These are phyloP conservation scores for Pseudogymnoascus pannorum DNA, from an alignment of 2,329 filamentous ascomycete species.

Conservation along the genomic window DNA sequence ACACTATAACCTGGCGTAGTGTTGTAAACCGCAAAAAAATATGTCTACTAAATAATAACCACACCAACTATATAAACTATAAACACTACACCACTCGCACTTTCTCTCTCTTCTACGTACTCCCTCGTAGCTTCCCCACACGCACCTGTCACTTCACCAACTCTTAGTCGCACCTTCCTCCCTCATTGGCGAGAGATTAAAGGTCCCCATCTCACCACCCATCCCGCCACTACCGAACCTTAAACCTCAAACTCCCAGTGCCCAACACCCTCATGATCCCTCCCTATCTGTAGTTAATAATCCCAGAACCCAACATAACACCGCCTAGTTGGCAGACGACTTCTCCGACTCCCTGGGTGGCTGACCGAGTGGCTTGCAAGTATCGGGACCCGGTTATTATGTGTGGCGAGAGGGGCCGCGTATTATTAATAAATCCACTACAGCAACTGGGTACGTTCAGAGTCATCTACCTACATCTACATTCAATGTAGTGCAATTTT, in stretches of 20 bases:
- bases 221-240: background rate
- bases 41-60: background rate
- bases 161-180: background rate
- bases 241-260: background rate
- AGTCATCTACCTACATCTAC: no score
- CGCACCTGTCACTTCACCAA: background rate
- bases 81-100: background rate
- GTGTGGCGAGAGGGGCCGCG: background rate
- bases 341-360: background rate
- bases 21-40: background rate
- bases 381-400: background rate
- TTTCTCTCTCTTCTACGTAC: background rate
- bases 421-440: background rate
- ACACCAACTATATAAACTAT: no score
- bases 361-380: background rate
- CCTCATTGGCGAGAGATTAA: background rate
- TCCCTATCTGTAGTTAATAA: no score
- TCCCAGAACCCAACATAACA: background rate
- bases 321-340: no score
- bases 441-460: background rate
- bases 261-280: no score
- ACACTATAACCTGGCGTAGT: no score
- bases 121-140: background rate
- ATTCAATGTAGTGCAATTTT: background rate
- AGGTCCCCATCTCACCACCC: background rate